These are phyloP conservation scores for Gossypium longicalyx DNA, from an alignment of 345 rosid genomes.

Conservation along the genomic window DNA sequence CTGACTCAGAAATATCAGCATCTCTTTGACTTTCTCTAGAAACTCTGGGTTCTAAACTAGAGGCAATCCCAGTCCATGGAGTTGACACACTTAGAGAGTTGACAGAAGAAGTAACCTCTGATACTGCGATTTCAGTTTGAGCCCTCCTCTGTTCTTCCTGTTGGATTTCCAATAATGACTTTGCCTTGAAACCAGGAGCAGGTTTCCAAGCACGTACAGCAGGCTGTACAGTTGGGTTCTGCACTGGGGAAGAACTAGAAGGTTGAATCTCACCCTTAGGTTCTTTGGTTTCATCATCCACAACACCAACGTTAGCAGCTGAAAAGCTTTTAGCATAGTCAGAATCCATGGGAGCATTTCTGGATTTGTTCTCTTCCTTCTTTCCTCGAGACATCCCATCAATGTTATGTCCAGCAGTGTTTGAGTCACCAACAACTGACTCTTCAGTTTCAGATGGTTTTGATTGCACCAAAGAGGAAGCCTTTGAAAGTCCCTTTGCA, in stretches of 20 bases:
- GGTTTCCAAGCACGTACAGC: slow-evolving; percentile 85
- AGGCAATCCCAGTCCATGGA: slow-evolving; percentile 80
- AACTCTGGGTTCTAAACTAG: slow-evolving; percentile 47
- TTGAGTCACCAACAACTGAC: slow-evolving; percentile 28
- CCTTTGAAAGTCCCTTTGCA: slow-evolving; percentile 42
- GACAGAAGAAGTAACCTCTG: slow-evolving; percentile 44
- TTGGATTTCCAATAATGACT: slow-evolving; percentile 94
- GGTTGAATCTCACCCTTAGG: slow-evolving; percentile 31
- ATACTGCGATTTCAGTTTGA: slow-evolving; percentile 48
- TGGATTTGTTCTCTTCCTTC: slow-evolving; percentile 28
- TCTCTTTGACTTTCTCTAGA: slow-evolving; percentile 43
- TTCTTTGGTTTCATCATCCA: slow-evolving; percentile 33
- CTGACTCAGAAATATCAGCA: slow-evolving; percentile 28
- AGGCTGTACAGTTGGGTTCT: slow-evolving; percentile 29
- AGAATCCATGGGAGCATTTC: slow-evolving; percentile 31
- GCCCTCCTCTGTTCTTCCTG: slow-evolving; percentile 81
- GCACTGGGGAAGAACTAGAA: slow-evolving; percentile 26
- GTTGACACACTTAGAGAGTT: slow-evolving; percentile 37
- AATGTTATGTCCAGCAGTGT: slow-evolving; percentile 20
- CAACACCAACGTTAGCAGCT: slow-evolving; percentile 22
- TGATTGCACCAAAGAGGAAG: slow-evolving; percentile 34
- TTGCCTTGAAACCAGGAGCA: slow-evolving; percentile 94
- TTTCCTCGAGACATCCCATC: slow-evolving; percentile 25
- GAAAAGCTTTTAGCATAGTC: slow-evolving; percentile 28
- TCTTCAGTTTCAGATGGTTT: slow-evolving; percentile 45